These are phyloP conservation scores for Aspergillus sp. DNA, from an alignment of 2,329 filamentous ascomycete genomes.

Conservation along the genomic window DNA sequence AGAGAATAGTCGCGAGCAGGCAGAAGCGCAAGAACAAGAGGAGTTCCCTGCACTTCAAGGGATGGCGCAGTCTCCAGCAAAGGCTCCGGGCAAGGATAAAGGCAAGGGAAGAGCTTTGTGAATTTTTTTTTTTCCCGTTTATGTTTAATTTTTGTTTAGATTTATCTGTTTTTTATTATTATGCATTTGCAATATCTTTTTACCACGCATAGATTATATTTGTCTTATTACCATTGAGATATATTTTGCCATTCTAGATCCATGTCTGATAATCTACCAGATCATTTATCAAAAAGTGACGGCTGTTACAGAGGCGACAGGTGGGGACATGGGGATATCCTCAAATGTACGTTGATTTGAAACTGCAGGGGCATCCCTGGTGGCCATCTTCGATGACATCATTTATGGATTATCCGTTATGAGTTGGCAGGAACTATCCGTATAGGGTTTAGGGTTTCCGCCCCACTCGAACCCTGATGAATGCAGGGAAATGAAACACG, in stretches of 20 bases:
- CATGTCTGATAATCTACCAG: too few species aligned
- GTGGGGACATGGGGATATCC: too few species aligned
- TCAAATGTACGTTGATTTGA: neutral
- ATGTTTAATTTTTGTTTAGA: neutral
- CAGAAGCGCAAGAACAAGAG: conserved; percentile 16
- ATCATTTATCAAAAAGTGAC: too few species aligned
- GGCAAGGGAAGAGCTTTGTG: conserved; percentile 28
- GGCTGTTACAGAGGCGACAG: too few species aligned
- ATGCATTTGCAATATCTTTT: neutral
- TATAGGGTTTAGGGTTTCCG: too few species aligned
- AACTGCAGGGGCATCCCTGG: neutral
- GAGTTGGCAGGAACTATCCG: too few species aligned
- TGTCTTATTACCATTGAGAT: too few species aligned
- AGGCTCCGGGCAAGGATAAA: conserved; percentile 24
- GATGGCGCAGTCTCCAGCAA: conserved; percentile 11
- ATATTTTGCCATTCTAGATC: too few species aligned
- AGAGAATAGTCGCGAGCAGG: conserved; percentile 44
- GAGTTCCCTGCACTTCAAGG: conserved; percentile 25
- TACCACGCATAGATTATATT: neutral
- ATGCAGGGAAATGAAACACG: too few species aligned
- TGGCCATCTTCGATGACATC: neutral
- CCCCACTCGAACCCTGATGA: too few species aligned
- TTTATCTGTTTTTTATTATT: neutral
- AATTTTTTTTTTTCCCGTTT: neutral
- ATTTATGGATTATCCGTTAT: too few species aligned